Evolutionary conservation across 345 rosid species (phyloP).

Genomic region (Salix udensis): DNA sequence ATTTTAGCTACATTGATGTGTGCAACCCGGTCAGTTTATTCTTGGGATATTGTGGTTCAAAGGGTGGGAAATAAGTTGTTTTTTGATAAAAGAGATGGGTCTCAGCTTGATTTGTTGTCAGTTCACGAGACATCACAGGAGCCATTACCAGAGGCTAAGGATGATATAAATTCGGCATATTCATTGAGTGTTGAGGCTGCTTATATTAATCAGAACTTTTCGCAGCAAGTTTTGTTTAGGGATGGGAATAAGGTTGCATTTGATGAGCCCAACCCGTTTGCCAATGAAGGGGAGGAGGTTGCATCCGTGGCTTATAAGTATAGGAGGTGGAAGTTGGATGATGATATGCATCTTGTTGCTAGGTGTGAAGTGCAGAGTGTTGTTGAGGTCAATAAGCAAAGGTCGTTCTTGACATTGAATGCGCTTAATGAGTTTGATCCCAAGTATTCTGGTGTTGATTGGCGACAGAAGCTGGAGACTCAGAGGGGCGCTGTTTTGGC

Average conservation of each 20-base stretch:
- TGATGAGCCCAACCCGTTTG: conserved; percentile 89
- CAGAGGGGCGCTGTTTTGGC: conserved; percentile 98
- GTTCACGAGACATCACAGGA: conserved; percentile 93
- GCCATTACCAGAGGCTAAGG: conserved; percentile 82
- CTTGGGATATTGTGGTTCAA: conserved; percentile 92
- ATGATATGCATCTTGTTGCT: conserved; percentile 67
- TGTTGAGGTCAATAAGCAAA: conserved; percentile 71
- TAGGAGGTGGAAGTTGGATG: conserved; percentile 93
- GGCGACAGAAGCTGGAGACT: conserved; percentile 98
- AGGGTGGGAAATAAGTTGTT: conserved; percentile 87
- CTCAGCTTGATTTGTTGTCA: conserved; percentile 83
- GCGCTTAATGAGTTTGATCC: conserved; percentile 96
- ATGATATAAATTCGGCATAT: conserved; percentile 76
- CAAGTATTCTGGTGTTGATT: conserved; percentile 92
- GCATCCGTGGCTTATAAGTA: conserved; percentile 94
- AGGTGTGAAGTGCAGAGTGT: conserved; percentile 94
- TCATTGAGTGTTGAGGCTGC: conserved; percentile 88
- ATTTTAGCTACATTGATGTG: conserved; percentile 82
- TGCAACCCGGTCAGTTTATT: conserved; percentile 91
- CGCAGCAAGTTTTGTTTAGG: conserved; percentile 79
- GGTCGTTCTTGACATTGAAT: conserved; percentile 72
- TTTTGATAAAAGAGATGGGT: conserved; percentile 86
- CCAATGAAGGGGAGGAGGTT: conserved; percentile 87
- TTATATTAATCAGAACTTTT: conserved; percentile 74
- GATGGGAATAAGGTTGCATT: conserved; percentile 78